Percentiles rank a stretch among this genome's conserved stretches.
These are phyloP conservation scores for Friedmanniomyces endolithicus DNA, from an alignment of 495 filamentous ascomycete genomes.

Conservation along the genomic window DNA sequence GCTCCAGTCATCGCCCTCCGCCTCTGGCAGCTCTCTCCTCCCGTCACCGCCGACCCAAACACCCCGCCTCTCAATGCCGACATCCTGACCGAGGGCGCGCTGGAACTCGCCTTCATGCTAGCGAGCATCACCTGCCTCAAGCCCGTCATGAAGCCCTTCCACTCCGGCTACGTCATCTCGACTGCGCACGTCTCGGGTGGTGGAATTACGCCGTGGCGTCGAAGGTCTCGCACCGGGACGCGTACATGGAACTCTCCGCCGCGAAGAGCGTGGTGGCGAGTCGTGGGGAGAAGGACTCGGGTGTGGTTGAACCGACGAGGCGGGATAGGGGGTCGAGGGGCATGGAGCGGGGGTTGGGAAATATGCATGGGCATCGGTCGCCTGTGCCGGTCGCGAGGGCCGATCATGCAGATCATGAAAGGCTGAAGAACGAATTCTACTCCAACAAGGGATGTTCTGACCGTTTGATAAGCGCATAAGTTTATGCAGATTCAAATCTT, in stretches of 20 bases:
- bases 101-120: neutral
- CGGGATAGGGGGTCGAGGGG: too few relatives aligned
- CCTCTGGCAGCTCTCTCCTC: neutral
- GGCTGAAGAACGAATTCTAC: too few relatives aligned
- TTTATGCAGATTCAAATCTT: too few relatives aligned
- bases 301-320: too few relatives aligned
- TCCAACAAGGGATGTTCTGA: too few relatives aligned
- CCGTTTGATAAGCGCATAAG: too few relatives aligned
- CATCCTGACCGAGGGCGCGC: neutral
- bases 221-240: neutral
- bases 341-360: too few relatives aligned
- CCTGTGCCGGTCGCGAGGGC: too few relatives aligned
- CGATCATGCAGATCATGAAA: too few relatives aligned
- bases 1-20: neutral
- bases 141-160: constrained; percentile 2
- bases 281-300: too few relatives aligned
- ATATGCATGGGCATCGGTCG: too few relatives aligned
- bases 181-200: neutral
- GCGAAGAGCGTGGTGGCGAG: neutral
- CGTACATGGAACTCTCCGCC: neutral
- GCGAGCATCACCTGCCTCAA: constrained; percentile 1
- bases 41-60: neutral
- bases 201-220: neutral
- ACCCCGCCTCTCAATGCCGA: neutral
- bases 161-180: neutral